phyloP scores from a whole-genome alignment of 768 basidiomycete species.

The Floccularia luteovirens region DNA sequence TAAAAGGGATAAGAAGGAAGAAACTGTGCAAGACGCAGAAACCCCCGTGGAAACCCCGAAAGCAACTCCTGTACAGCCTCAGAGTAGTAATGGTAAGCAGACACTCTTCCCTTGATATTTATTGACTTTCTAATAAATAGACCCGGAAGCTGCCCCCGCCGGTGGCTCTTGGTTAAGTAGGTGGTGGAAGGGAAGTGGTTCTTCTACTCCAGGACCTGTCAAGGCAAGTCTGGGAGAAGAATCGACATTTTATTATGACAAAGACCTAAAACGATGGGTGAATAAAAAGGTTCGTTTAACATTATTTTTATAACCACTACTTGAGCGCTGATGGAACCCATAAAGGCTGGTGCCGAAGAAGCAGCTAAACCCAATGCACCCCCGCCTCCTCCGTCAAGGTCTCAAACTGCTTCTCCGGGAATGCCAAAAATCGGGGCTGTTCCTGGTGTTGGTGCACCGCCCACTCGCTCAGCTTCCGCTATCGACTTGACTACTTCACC shows the following conservation, averaged over 20 bases:
- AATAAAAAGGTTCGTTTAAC: conserved; percentile 69
- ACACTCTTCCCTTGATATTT: no score
- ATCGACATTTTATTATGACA: conserved; percentile 86
- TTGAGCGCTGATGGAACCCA: background rate
- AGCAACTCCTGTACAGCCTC: no score
- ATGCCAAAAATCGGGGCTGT: conserved; percentile 27
- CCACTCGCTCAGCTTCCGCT: conserved; percentile 53
- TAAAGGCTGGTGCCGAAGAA: conserved; percentile 53
- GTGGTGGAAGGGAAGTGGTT: conserved; percentile 67
- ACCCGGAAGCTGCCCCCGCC: conserved; percentile 19
- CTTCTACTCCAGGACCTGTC: conserved; percentile 55
- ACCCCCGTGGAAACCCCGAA: no score
- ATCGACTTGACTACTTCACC: conserved; percentile 51
- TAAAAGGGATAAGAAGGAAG: conserved; percentile 22
- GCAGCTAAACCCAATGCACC: conserved; percentile 44
- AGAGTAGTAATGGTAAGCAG: no score
- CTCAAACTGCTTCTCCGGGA: conserved; percentile 82
- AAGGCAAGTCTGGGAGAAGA: conserved; percentile 93
- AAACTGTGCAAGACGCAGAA: no score
- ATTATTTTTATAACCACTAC: background rate
- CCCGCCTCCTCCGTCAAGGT: conserved; percentile 74
- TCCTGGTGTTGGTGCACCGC: conserved; percentile 25
- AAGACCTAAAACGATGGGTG: conserved; percentile 93
- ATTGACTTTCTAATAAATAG: conserved; percentile 4
- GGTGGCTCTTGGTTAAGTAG: conserved; percentile 73